Evolutionary conservation across 306 rosid species (phyloP).

Genomic region (Sophora flavescens): DNA sequence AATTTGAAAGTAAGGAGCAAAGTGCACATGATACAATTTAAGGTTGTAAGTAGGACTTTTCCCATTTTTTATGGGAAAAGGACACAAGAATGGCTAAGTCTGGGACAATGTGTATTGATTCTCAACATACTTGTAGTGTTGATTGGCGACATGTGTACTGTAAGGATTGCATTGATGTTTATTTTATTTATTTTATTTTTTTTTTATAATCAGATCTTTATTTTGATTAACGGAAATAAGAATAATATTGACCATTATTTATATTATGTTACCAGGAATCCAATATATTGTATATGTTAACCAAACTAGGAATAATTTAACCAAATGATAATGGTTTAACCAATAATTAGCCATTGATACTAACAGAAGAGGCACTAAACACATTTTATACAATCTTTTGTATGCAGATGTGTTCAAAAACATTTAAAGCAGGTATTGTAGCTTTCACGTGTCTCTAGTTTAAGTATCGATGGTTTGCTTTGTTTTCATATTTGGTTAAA

Average conservation of each 20-base stretch:
- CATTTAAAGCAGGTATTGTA: neutral
- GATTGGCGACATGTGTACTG: slow-evolving; percentile 1
- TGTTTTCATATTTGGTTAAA: slow-evolving; percentile 19
- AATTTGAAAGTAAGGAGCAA: too few relatives aligned
- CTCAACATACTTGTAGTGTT: slow-evolving; percentile 11
- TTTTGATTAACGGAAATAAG: slow-evolving; percentile 6
- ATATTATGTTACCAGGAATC: neutral
- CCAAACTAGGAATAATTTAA: neutral
- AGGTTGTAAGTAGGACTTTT: too few relatives aligned
- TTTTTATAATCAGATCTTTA: too few relatives aligned
- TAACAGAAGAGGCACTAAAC: neutral
- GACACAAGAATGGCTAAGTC: neutral
- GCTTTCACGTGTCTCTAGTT: neutral
- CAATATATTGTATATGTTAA: neutral
- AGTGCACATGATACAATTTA: too few relatives aligned
- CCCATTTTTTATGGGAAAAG: slow-evolving; percentile 13
- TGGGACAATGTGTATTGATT: slow-evolving; percentile 19
- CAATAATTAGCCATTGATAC: slow-evolving; percentile 24
- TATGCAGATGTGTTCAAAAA: neutral
- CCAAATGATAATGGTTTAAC: neutral
- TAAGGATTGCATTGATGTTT: slow-evolving; percentile 11
- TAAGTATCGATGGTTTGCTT: neutral
- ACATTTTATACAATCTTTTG: slow-evolving; percentile 8
- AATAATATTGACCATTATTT: neutral
- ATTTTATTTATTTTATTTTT: too few relatives aligned